Conservation (phyloP, 2,329 filamentous ascomycete genomes). For the Alternaria sp. region DNA sequence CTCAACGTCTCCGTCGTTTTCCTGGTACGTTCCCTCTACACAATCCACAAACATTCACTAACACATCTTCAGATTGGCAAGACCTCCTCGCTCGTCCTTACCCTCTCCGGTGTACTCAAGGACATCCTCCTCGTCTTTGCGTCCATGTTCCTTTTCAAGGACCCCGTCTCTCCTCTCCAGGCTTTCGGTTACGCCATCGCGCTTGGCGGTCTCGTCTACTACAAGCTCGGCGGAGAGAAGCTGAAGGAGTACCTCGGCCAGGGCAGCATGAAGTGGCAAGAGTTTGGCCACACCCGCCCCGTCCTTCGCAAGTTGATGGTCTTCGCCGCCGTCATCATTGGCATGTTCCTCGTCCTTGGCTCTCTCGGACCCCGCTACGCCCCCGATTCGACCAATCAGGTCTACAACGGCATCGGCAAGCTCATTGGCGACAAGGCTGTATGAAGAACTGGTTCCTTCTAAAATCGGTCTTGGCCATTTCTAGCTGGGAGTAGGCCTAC, state of each 20-base stretch:
- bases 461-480: not conserved
- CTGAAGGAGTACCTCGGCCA: slow-evolving; percentile 79
- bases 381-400: slow-evolving; percentile 45
- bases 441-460: slow-evolving; percentile 9
- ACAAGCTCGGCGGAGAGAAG: slow-evolving; percentile 84
- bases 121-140: slow-evolving; percentile 82
- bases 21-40: slow-evolving; percentile 65
- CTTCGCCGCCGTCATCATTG: slow-evolving; percentile 67
- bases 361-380: slow-evolving; percentile 51
- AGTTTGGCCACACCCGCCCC: slow-evolving; percentile 80
- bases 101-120: slow-evolving; percentile 86
- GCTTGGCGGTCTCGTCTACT: slow-evolving; percentile 79
- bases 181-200: slow-evolving; percentile 85
- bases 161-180: slow-evolving; percentile 75
- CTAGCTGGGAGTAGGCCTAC: not conserved
- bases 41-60: slow-evolving; percentile 14
- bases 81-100: slow-evolving; percentile 84
- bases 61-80: slow-evolving; percentile 72
- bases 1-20: slow-evolving; percentile 88
- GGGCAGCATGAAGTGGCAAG: slow-evolving; percentile 79
- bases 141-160: slow-evolving; percentile 82
- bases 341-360: slow-evolving; percentile 73
- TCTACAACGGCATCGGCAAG: slow-evolving; percentile 44
- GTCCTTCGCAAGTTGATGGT: slow-evolving; percentile 78
- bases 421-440: slow-evolving; percentile 40